Evolutionary conservation across 352 stramenopile species (phyloP), one percentile per base, ranked within the genome.

Genomic region (Aphanomyces invadans): DNA sequence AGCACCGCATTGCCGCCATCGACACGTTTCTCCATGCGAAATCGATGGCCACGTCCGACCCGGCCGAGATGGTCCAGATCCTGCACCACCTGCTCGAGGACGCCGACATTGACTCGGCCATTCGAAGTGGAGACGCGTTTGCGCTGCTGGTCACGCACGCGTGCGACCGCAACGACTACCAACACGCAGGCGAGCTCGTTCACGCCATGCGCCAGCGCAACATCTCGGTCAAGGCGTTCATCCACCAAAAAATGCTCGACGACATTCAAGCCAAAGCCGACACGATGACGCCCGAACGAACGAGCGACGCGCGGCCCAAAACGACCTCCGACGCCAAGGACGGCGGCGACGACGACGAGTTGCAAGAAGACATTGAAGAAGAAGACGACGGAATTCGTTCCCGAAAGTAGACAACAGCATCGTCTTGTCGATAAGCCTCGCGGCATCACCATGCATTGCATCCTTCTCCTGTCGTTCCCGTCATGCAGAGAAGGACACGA

Each of bases 111-210:
- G 87, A 97, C 26, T 75, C 86, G 28, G 87, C 87, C 7, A 89
- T 98, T 36, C 85, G 92, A 4, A 67, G 89, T 5, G 92, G 94
- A 19, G 94, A 98, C 69, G 84, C 79, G 17, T 97, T 91, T 59
- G 87, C 87, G 4, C 75, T 97, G 69, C 74, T 98, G 2, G 71
- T 92, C 0, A 86, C 97, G 52, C 78, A 80, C 5, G 86, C 95
- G 46, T 88, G 87, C 68, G 65, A 74, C 23, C 77, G 80, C 28
- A 74, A 77, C 1, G 75, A 97, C 32, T 71, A 82, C 21, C 65
- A 76, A n/a, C 79, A 94, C 52, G 79, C 78, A 39, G 72, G 85
- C 5, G 78, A 89, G 55, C 70, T 80, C 7, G 71, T 97, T 56
- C 74, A 96, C 45, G 74, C 85, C 32, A 97, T 97, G 88, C 80